A percentile compares a stretch with the other conserved stretches of the same genome.
Conservation (phyloP, 768 basidiomycete genomes). For the Lactarius trivialis region DNA sequence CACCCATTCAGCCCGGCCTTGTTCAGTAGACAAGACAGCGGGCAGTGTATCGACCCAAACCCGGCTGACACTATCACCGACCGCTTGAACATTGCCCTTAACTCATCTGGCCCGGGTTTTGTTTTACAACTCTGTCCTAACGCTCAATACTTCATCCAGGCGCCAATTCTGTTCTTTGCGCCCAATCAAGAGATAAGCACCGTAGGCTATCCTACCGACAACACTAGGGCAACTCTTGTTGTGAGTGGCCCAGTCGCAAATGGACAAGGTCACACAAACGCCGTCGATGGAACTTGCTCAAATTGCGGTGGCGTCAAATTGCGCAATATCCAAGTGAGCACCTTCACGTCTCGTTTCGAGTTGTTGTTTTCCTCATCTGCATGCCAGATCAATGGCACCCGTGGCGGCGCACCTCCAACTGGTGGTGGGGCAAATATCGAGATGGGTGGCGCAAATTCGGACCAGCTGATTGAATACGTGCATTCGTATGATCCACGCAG, state of each 20-base stretch:
- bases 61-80: constrained; percentile 57
- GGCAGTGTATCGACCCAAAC: constrained; percentile 37
- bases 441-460: constrained; percentile 68
- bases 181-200: constrained; percentile 80
- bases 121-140: constrained; percentile 59
- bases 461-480: constrained; percentile 73
- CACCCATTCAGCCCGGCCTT: background rate
- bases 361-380: background rate
- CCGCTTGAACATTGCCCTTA: constrained; percentile 58
- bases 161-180: constrained; percentile 59
- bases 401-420: constrained; percentile 45
- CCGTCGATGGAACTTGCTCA: constrained; percentile 58
- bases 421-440: constrained; percentile 74
- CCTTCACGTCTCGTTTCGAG: background rate
- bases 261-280: constrained; percentile 64
- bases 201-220: constrained; percentile 61
- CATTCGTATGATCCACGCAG: constrained; percentile 68
- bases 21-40: background rate
- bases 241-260: constrained; percentile 59
- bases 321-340: constrained; percentile 62
- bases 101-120: constrained; percentile 60
- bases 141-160: constrained; percentile 54
- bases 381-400: constrained; percentile 64
- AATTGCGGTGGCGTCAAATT: constrained; percentile 55
- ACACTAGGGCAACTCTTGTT: constrained; percentile 59